Evolutionary conservation across 192 early-diverging fungal genomes (phyloP).

Genomic region (Coemansia sp.): DNA sequence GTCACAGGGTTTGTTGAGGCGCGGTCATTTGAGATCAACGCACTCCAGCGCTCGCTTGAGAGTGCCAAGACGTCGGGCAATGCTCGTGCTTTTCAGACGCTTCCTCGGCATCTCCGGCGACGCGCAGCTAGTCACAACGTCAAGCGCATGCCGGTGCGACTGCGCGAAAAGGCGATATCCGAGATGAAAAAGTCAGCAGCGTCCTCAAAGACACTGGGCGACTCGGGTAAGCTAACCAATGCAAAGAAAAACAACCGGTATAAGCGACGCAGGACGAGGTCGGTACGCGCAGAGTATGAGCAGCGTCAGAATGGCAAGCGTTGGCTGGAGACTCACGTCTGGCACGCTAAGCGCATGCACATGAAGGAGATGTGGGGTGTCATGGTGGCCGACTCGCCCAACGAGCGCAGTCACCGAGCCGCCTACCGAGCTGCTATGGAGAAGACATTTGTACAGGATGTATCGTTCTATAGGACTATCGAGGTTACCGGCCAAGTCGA

Average conservation of each 20-base stretch:
- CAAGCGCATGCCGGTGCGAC: conserved; percentile 81
- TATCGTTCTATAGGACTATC: conserved; percentile 74
- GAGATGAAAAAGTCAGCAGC: conserved; percentile 61
- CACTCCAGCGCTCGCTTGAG: conserved; percentile 77
- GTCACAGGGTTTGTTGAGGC: conserved; percentile 59
- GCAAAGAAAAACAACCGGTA: conserved; percentile 39
- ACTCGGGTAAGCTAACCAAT: conserved; percentile 17
- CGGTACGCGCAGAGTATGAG: conserved; percentile 39
- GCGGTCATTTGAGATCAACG: conserved; percentile 81
- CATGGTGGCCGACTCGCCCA: conserved; percentile 70
- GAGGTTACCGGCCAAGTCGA: conserved; percentile 63
- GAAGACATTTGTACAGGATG: conserved; percentile 79
- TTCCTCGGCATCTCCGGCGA: conserved; percentile 88
- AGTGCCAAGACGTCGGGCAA: conserved; percentile 57
- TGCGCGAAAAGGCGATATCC: conserved; percentile 72
- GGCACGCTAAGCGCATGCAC: conserved; percentile 98
- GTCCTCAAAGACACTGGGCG: conserved; percentile 18
- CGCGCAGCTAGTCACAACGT: conserved; percentile 93
- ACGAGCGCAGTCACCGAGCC: conserved; percentile 79
- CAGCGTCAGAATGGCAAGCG: conserved; percentile 56
- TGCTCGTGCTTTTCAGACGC: conserved; percentile 81
- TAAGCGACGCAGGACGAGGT: conserved; percentile 34
- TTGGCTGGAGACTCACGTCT: conserved; percentile 97
- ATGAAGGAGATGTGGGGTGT: conserved; percentile 83
- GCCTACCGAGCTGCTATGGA: conserved; percentile 74